Percentiles rank a stretch among this genome's conserved stretches.
Evolutionary conservation across 2,329 filamentous ascomycete genomes (phyloP).

Genomic region (Hymenoscyphus occultus): DNA sequence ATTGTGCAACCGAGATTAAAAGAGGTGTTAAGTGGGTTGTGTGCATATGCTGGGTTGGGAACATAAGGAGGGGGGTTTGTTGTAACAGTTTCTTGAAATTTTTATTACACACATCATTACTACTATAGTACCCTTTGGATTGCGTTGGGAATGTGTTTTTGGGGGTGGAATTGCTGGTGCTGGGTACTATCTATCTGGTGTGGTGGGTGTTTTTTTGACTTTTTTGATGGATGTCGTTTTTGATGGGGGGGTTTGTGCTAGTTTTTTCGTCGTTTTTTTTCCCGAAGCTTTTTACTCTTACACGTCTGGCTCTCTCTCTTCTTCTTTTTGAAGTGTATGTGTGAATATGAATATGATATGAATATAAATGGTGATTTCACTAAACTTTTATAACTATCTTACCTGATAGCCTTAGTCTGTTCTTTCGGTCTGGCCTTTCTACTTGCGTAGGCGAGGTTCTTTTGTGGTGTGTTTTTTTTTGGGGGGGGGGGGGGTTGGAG

Average conservation of each 20-base stretch:
- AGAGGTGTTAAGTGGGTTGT: constrained; percentile 66
- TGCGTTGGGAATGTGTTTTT: too few species aligned
- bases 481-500: too few species aligned
- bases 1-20: constrained; percentile 61
- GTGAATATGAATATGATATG: not conserved
- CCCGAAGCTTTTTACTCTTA: not conserved
- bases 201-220: not conserved
- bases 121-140: too few species aligned
- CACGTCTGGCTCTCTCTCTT: too few species aligned
- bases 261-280: not conserved
- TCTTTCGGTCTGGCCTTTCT: too few species aligned
- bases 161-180: too few species aligned
- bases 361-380: not conserved
- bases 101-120: too few species aligned
- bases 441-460: too few species aligned
- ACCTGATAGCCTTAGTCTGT: not conserved
- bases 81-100: not conserved
- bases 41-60: constrained; percentile 58
- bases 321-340: not conserved
- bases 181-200: too few species aligned
- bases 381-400: not conserved
- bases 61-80: constrained; percentile 30
- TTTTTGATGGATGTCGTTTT: not conserved
- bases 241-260: too few species aligned
- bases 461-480: too few species aligned